Conservation (phyloP, 2,329 filamentous ascomycete genomes). For the Colletotrichum graminicola region DNA sequence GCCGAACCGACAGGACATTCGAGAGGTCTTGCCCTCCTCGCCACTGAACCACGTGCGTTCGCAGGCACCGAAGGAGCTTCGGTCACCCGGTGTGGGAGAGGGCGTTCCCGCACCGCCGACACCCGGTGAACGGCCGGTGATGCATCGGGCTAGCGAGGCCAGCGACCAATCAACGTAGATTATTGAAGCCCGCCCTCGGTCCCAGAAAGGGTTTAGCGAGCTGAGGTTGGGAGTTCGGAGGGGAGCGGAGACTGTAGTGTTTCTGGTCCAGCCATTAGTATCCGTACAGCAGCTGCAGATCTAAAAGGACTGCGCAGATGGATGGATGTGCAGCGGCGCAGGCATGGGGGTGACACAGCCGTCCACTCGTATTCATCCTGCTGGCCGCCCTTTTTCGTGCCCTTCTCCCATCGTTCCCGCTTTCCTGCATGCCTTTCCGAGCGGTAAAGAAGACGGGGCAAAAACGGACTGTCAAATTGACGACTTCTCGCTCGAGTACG, state of each 20-base stretch:
- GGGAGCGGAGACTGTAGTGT: slow-evolving; percentile 10
- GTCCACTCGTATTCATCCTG: slow-evolving; percentile 34
- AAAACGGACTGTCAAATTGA: slow-evolving; percentile 8
- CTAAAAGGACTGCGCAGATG: slow-evolving; percentile 18
- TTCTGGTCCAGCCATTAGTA: slow-evolving; percentile 19
- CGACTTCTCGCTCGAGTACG: neutral
- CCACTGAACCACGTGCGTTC: neutral
- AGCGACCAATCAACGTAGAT: neutral
- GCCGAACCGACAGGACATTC: neutral
- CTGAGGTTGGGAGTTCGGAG: slow-evolving; percentile 7
- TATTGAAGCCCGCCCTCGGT: slow-evolving; percentile 16
- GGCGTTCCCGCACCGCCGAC: slow-evolving; percentile 8
- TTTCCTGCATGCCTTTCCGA: slow-evolving; percentile 28
- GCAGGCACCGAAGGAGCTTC: slow-evolving; percentile 26
- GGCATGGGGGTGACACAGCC: slow-evolving; percentile 29
- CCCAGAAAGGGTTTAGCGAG: slow-evolving; percentile 30
- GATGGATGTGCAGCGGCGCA: slow-evolving; percentile 14
- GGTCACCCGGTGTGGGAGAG: slow-evolving; percentile 32
- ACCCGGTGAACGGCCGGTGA: slow-evolving; percentile 32
- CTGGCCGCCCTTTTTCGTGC: slow-evolving; percentile 26
- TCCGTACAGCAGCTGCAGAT: slow-evolving; percentile 20
- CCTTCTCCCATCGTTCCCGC: slow-evolving; percentile 20
- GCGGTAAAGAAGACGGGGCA: slow-evolving; percentile 9
- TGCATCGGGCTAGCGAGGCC: slow-evolving; percentile 28
- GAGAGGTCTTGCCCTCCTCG: neutral